Evolutionary conservation across 1,284 basidiomycete species (phyloP).

Genomic region (Heliocybe sulcata): DNA sequence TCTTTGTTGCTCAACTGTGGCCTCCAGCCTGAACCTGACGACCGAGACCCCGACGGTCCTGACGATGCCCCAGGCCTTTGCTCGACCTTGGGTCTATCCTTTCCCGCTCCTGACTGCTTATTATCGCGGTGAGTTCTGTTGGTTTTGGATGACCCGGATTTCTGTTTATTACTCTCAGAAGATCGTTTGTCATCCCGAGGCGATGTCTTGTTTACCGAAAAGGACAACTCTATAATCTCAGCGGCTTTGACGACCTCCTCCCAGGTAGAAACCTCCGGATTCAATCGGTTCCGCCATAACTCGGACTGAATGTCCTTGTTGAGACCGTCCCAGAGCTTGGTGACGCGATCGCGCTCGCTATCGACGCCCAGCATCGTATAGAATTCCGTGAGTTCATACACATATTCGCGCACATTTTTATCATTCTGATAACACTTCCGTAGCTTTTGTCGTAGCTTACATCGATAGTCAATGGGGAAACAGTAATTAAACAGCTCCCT

Average conservation of each 20-base stretch:
- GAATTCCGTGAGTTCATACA: neutral
- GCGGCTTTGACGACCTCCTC: neutral
- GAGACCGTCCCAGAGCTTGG: neutral
- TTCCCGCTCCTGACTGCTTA: no score
- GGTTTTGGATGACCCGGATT: no score
- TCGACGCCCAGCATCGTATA: neutral
- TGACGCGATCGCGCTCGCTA: neutral
- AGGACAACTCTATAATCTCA: neutral
- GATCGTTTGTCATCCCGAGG: no score
- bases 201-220: neutral
- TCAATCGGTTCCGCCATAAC: neutral
- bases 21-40: neutral
- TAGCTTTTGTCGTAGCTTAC: neutral
- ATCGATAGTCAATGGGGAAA: slow-evolving; percentile 4
- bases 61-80: no score
- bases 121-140: no score
- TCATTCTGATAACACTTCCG: neutral
- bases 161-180: no score
- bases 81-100: no score
- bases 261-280: neutral
- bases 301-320: neutral
- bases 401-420: neutral
- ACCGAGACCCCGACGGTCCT: neutral
- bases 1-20: slow-evolving; percentile 6
- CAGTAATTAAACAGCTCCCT: slow-evolving; percentile 5